phyloP scores from a whole-genome alignment of 2,329 filamentous ascomycete species.

The Fusarium robinianum region DNA sequence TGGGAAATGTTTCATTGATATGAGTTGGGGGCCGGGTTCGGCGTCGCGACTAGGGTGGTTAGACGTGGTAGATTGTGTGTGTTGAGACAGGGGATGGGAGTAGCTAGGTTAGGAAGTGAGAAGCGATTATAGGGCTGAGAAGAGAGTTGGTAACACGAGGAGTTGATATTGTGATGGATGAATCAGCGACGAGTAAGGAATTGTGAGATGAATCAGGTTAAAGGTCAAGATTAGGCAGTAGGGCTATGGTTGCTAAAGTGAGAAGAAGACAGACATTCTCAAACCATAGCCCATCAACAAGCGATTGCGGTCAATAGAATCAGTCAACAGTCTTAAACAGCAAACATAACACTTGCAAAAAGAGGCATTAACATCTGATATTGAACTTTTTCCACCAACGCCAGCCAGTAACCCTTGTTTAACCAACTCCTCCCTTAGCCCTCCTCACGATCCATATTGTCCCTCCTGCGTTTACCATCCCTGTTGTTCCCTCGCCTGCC shows the following conservation, averaged over 20 bases:
- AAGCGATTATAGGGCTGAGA: slow-evolving; percentile 10
- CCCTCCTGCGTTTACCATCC: slow-evolving; percentile 50
- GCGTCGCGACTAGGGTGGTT: no score
- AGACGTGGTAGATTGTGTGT: no score
- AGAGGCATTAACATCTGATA: slow-evolving; percentile 14
- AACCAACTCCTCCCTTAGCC: slow-evolving; percentile 49
- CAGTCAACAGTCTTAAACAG: no score
- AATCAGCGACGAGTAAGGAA: background rate
- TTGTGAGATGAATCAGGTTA: background rate
- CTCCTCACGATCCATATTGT: slow-evolving; percentile 78
- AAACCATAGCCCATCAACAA: no score
- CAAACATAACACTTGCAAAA: no score
- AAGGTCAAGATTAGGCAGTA: background rate
- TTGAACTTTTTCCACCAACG: slow-evolving; percentile 17
- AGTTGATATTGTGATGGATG: background rate
- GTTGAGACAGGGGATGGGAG: background rate
- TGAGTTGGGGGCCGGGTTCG: no score
- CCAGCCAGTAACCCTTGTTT: slow-evolving; percentile 11
- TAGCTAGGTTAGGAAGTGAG: background rate
- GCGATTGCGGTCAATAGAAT: no score
- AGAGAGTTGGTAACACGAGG: slow-evolving; percentile 11
- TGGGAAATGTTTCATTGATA: no score
- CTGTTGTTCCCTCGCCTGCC: slow-evolving; percentile 48
- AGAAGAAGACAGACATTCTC: no score
- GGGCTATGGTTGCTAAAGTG: no score